These are phyloP conservation scores for Fimicolochytrium jonesii DNA, from an alignment of 192 early-diverging fungal species.

Conservation along the genomic window DNA sequence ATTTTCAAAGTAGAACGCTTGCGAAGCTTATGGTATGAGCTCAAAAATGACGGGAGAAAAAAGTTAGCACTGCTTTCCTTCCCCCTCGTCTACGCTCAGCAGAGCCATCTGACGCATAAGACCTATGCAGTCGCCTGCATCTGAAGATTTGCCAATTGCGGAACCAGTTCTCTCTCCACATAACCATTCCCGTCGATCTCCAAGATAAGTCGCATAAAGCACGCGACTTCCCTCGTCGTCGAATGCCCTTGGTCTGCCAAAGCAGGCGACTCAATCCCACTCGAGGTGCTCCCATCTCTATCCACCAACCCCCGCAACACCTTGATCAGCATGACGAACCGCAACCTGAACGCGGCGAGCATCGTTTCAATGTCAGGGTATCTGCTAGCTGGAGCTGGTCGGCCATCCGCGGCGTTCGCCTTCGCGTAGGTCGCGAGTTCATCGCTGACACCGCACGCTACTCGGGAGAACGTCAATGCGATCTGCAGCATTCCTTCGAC, in stretches of 20 bases:
- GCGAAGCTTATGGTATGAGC: too few relatives aligned
- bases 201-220: background rate
- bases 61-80: too few relatives aligned
- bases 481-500: slow-evolving; percentile 23
- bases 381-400: too few relatives aligned
- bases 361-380: background rate
- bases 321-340: slow-evolving; percentile 15
- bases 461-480: background rate
- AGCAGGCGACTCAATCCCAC: background rate
- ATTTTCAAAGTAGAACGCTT: too few relatives aligned
- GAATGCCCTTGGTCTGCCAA: background rate
- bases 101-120: too few relatives aligned
- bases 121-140: background rate
- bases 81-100: too few relatives aligned
- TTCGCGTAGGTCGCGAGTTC: background rate
- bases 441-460: background rate
- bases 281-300: background rate
- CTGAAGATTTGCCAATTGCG: background rate
- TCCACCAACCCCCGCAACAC: slow-evolving; percentile 14
- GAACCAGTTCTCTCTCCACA: slow-evolving; percentile 1
- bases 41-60: too few relatives aligned
- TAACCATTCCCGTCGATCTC: slow-evolving; percentile 17
- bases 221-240: background rate
- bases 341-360: slow-evolving; percentile 3
- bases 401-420: too few relatives aligned